Evolutionary conservation across 805 yeast species (phyloP).

Genomic region (Wickerhamiella australiensis): DNA sequence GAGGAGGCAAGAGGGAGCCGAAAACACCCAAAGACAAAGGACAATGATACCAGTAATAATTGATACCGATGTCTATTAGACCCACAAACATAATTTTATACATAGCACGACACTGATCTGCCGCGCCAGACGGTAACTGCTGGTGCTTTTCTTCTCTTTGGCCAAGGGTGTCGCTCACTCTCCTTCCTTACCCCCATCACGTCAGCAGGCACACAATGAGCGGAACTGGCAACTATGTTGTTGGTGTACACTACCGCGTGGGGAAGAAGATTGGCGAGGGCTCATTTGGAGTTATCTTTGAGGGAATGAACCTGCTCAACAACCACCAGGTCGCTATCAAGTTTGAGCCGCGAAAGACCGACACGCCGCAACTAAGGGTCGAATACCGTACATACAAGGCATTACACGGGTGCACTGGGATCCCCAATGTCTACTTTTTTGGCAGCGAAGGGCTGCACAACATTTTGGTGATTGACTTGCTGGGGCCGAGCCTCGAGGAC

Average conservation of each 20-base stretch:
- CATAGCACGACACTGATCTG: too few relatives aligned
- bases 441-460: constrained; percentile 98
- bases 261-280: constrained; percentile 99
- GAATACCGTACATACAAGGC: constrained; percentile 93
- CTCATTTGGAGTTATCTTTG: constrained; percentile 93
- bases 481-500: constrained; percentile 94
- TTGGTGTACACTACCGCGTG: constrained; percentile 90
- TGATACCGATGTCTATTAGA: background rate
- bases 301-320: constrained; percentile 84
- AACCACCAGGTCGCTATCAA: constrained; percentile 92
- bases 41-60: too few relatives aligned
- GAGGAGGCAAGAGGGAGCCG: background rate
- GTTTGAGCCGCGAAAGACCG: constrained; percentile 88
- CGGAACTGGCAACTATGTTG: constrained; percentile 32
- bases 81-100: background rate
- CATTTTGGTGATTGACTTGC: constrained; percentile 80
- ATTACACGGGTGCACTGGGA: constrained; percentile 67
- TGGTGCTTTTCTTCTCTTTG: too few relatives aligned
- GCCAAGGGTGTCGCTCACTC: too few relatives aligned
- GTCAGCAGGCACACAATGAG: constrained; percentile 8
- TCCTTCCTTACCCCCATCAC: background rate
- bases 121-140: too few relatives aligned
- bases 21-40: too few relatives aligned
- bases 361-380: constrained; percentile 94
- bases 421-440: constrained; percentile 94